Evolutionary conservation across 306 rosid species (phyloP).

Genomic region (Cicer yamashitae): DNA sequence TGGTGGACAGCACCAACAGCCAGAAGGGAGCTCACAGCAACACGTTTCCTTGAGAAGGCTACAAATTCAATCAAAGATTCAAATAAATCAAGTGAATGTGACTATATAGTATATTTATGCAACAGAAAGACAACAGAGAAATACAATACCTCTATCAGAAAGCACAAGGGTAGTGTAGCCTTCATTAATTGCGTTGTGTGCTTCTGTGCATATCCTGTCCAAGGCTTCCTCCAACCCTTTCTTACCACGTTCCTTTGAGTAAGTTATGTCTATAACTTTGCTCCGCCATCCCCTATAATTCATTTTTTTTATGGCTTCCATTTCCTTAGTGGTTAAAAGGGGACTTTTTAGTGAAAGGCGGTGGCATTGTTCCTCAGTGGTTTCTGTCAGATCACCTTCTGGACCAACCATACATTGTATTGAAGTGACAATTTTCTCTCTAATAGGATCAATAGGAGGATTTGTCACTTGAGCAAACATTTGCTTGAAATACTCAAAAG

Average conservation of each 20-base stretch:
- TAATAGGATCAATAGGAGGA: conserved; percentile 97
- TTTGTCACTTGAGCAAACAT: conserved; percentile 99
- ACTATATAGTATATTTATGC: conserved; percentile 13
- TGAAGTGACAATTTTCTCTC: conserved; percentile 97
- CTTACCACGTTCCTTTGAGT: conserved; percentile 75
- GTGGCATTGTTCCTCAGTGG: conserved; percentile 86
- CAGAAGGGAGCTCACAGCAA: conserved; percentile 93
- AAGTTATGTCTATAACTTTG: conserved; percentile 91
- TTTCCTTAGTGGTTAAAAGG: conserved; percentile 75
- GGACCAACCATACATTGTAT: conserved; percentile 99
- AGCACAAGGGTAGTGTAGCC: conserved; percentile 88
- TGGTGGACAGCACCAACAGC: conserved; percentile 99
- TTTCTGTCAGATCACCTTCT: conserved; percentile 95
- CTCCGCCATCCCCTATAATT: conserved; percentile 88
- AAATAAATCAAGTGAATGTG: conserved; percentile 28
- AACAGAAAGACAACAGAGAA: conserved; percentile 18
- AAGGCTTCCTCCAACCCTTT: conserved; percentile 85
- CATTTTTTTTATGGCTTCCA: conserved; percentile 87
- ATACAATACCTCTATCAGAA: conserved; percentile 88
- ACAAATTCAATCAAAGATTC: conserved; percentile 30
- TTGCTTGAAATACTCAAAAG: conserved; percentile 97
- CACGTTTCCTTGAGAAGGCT: conserved; percentile 85
- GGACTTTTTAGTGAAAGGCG: conserved; percentile 94
- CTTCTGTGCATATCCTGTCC: conserved; percentile 85
- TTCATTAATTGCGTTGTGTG: conserved; percentile 77